phyloP scores from a whole-genome alignment of 441 rosid species.

The Gossypium laxum region DNA sequence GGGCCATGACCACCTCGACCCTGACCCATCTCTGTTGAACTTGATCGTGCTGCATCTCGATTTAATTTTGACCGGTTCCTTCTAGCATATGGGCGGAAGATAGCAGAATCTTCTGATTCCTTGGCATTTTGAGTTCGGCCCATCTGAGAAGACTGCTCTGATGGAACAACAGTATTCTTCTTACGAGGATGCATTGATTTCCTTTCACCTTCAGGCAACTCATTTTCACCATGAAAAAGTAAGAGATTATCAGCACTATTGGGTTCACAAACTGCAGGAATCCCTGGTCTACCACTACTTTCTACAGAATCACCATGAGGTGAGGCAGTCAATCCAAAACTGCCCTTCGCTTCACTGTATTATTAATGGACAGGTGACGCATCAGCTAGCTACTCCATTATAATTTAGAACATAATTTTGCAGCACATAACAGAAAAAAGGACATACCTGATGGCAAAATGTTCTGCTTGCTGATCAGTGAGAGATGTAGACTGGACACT shows the following conservation, averaged over 20 bases:
- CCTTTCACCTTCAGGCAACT: constrained; percentile 49
- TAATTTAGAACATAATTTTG: constrained; percentile 4
- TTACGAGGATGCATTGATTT: constrained; percentile 37
- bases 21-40: constrained; percentile 61
- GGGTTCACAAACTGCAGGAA: constrained; percentile 63
- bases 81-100: constrained; percentile 93
- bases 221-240: constrained; percentile 74
- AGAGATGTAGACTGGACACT: constrained; percentile 94
- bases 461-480: constrained; percentile 71
- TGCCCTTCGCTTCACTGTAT: constrained; percentile 87
- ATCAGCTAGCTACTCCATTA: constrained; percentile 21
- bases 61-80: constrained; percentile 82
- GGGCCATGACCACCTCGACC: constrained; percentile 36
- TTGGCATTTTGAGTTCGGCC: constrained; percentile 57
- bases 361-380: constrained; percentile 18
- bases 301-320: constrained; percentile 93
- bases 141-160: constrained; percentile 56
- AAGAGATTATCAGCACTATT: constrained; percentile 79
- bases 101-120: constrained; percentile 93
- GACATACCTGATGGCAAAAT: constrained; percentile 72
- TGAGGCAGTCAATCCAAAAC: constrained; percentile 84
- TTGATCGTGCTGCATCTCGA: constrained; percentile 74
- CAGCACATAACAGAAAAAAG: constrained; percentile 20
- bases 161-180: constrained; percentile 43
- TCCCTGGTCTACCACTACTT: constrained; percentile 87